Evolutionary conservation across 768 basidiomycete genomes (phyloP), one percentile per base, ranked within the genome.

Genomic region (Lyophyllum shimeji): DNA sequence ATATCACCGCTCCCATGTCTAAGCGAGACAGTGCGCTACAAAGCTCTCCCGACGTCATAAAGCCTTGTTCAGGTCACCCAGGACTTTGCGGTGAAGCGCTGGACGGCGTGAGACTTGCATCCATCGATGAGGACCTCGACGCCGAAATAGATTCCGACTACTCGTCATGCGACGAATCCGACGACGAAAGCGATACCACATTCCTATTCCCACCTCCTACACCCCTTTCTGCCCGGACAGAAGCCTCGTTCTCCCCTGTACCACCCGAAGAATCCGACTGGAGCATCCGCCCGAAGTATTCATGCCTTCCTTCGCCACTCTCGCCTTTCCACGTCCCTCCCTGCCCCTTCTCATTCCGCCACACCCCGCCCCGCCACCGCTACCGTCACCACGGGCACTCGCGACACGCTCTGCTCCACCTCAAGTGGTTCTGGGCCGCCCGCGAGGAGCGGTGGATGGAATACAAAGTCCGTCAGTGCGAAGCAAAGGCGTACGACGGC

Each of bases 361-460:
- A 52, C 69, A 69, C 62, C 60, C 64, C 68, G 62, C 54, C 49
- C 39, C 77, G 79, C 24, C 79, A 79, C 58, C 63, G 69, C 29
- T 83, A 82, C 59, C 63, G 66, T 6, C 76, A 89, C 57, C 87
- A 82, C 63, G 87, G 87, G 1, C 76, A 84, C 59, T 89, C 87
- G 12, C 80, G 81, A 17, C 80, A 78, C 56, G 82, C 83, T 1
- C 76, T 89, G 33, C 69, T 75, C 13, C 79, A 86, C 61, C 68
- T 81, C 60, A 89, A 86, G 64, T 80, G 71, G 67, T 78, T 89
- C 60, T 89, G 87, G 87, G 71, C 73, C 34, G 65, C 74, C 6
- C 81, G 84, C 18, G 77, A 81, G 54, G 81, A 81, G 46, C 75
- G 78, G 49, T 83, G 79, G 80, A 67, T 70, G 23, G 76, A 72